These are phyloP conservation scores for Lathyrus sativus DNA, from an alignment of 306 rosid species.

Conservation along the genomic window DNA sequence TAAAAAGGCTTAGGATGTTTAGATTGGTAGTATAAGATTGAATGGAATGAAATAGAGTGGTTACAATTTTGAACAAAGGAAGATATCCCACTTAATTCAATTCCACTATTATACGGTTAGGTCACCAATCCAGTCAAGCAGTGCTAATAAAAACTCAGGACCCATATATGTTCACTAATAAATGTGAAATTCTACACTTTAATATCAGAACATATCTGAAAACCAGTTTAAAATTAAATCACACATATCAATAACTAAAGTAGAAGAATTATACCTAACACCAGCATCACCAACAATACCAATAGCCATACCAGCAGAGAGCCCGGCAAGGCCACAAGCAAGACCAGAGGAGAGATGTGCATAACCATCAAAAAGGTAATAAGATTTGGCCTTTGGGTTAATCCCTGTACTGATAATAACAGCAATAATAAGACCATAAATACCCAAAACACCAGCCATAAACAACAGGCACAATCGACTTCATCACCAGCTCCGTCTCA, in stretches of 20 bases:
- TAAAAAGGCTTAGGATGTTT: too few relatives aligned
- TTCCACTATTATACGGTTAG: background rate
- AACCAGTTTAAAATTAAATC: constrained; percentile 1
- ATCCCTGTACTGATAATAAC: constrained; percentile 89
- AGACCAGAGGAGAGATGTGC: constrained; percentile 93
- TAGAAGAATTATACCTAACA: constrained; percentile 60
- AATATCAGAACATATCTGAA: background rate
- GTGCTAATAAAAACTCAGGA: background rate
- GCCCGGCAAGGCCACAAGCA: constrained; percentile 86
- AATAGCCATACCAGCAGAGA: constrained; percentile 91
- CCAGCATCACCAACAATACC: constrained; percentile 95
- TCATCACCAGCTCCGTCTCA: constrained; percentile 93
- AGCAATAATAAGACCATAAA: constrained; percentile 87
- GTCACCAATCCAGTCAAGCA: background rate
- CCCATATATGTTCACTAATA: background rate
- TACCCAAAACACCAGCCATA: constrained; percentile 96
- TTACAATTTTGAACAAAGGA: background rate
- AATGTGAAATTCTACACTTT: background rate
- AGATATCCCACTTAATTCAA: background rate
- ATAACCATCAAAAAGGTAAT: constrained; percentile 87
- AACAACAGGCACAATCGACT: constrained; percentile 87
- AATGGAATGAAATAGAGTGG: background rate
- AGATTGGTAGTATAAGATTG: background rate
- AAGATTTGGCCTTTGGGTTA: constrained; percentile 86
- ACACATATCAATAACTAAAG: constrained; percentile 1